Conservation (phyloP, 1,284 basidiomycete genomes). For the Pholiota adiposa region DNA sequence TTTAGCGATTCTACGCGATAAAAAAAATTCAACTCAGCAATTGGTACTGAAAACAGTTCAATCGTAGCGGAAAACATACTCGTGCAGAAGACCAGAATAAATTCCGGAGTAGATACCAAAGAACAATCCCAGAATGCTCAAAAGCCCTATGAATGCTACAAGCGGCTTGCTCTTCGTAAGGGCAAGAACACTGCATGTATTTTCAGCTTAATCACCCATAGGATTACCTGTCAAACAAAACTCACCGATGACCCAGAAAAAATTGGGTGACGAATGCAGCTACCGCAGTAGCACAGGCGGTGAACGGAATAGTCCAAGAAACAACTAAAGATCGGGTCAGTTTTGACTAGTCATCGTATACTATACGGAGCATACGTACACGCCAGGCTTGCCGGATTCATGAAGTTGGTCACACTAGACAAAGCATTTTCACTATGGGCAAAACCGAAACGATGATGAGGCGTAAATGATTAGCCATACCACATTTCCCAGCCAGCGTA, state of each 20-base stretch:
- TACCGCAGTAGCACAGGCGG: conserved; percentile 44
- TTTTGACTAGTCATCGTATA: not conserved
- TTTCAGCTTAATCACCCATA: not conserved
- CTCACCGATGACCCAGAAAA: conserved; percentile 47
- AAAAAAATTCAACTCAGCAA: not conserved
- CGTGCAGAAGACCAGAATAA: conserved; percentile 38
- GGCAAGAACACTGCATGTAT: conserved; percentile 30
- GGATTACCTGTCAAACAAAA: not conserved
- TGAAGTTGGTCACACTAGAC: conserved; percentile 45
- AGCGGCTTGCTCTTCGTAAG: conserved; percentile 41
- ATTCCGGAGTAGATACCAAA: conserved; percentile 43
- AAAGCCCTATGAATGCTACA: conserved; percentile 33
- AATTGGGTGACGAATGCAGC: conserved; percentile 47
- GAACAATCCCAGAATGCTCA: conserved; percentile 40
- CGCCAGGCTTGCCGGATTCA: conserved; percentile 38
- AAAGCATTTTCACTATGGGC: no score
- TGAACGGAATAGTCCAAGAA: conserved; percentile 49
- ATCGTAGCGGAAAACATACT: conserved; percentile 32
- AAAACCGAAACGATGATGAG: not conserved
- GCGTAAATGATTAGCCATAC: conserved; percentile 26
- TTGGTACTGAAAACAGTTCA: not conserved
- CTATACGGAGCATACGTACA: conserved; percentile 27
- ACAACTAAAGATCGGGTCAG: conserved; percentile 30
- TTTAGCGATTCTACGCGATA: conserved; percentile 32
- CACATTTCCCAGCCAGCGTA: conserved; percentile 46